A percentile compares a stretch with the other conserved stretches of the same genome.
Evolutionary conservation across 257 asterid genomes (phyloP).

Genomic region (Nicotiana tomentosiformis): DNA sequence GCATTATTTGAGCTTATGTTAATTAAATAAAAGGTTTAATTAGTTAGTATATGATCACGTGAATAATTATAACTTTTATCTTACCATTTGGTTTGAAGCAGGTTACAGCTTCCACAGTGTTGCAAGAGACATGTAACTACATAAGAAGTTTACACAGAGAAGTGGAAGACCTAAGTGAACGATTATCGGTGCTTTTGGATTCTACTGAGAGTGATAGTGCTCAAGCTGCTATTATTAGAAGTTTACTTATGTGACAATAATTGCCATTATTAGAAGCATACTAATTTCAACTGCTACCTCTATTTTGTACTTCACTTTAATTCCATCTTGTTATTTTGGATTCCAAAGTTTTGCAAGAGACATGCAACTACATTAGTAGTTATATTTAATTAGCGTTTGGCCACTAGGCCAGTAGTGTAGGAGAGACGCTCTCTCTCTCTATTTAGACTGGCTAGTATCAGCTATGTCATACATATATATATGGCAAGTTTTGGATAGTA

Average conservation of each 20-base stretch:
- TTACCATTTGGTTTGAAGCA: not conserved
- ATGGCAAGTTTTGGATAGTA: too few relatives aligned
- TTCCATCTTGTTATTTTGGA: not conserved
- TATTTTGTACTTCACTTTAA: not conserved
- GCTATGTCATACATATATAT: too few relatives aligned
- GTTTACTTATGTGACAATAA: slow-evolving; percentile 59
- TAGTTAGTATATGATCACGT: not conserved
- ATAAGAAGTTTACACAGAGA: slow-evolving; percentile 76
- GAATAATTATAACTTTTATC: not conserved
- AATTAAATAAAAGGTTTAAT: not conserved
- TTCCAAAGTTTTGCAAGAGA: not conserved
- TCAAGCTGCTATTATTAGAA: slow-evolving; percentile 88
- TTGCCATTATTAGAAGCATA: not conserved
- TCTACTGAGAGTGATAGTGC: slow-evolving; percentile 72
- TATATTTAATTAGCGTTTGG: not conserved
- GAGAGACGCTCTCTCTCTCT: not conserved
- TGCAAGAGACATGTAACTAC: slow-evolving; percentile 95
- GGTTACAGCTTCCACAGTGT: slow-evolving; percentile 85
- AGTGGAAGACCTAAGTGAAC: slow-evolving; percentile 81
- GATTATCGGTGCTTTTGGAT: slow-evolving; percentile 74
- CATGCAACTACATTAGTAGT: not conserved
- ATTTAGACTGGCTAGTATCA: too few relatives aligned
- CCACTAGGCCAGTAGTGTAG: not conserved
- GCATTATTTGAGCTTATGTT: not conserved
- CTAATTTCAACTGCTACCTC: not conserved